Evolutionary conservation across 139 green algal species (phyloP).

Genomic region (Gonium pectorale): DNA sequence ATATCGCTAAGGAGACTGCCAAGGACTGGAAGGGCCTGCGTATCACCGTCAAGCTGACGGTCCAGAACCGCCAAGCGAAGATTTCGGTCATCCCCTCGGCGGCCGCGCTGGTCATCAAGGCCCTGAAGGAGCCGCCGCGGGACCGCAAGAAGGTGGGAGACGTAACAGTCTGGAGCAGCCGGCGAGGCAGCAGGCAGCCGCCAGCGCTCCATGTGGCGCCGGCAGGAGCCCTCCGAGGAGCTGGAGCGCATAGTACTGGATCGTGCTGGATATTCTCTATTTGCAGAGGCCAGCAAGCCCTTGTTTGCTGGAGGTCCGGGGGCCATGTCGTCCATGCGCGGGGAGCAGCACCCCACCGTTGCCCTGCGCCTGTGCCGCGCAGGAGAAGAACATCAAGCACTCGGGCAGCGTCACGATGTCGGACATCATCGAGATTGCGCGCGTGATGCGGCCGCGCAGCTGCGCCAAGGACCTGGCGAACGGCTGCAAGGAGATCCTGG

Average conservation of each 20-base stretch:
- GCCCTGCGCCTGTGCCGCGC: constrained; percentile 22
- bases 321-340: too few species aligned
- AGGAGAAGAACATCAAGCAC: constrained; percentile 99
- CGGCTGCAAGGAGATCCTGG: constrained; percentile 99
- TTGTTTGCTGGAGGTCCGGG: too few species aligned
- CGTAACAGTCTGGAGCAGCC: background rate
- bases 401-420: constrained; percentile 95
- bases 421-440: constrained; percentile 96
- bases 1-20: constrained; percentile 99
- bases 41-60: constrained; percentile 98
- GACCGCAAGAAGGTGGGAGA: constrained; percentile 94
- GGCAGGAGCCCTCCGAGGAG: background rate
- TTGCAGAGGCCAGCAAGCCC: too few species aligned
- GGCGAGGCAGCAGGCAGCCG: constrained; percentile 14
- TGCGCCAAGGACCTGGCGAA: constrained; percentile 91
- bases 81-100: constrained; percentile 97
- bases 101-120: constrained; percentile 97
- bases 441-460: constrained; percentile 93
- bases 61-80: constrained; percentile 99
- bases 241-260: too few species aligned
- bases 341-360: too few species aligned
- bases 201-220: constrained; percentile 3
- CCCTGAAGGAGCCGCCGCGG: constrained; percentile 94
- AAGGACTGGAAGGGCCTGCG: constrained; percentile 99
- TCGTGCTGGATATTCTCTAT: too few species aligned